A percentile compares a stretch with the other conserved stretches of the same genome.
Evolutionary conservation across 805 yeast genomes (phyloP).

Genomic region (Spathaspora girioi): DNA sequence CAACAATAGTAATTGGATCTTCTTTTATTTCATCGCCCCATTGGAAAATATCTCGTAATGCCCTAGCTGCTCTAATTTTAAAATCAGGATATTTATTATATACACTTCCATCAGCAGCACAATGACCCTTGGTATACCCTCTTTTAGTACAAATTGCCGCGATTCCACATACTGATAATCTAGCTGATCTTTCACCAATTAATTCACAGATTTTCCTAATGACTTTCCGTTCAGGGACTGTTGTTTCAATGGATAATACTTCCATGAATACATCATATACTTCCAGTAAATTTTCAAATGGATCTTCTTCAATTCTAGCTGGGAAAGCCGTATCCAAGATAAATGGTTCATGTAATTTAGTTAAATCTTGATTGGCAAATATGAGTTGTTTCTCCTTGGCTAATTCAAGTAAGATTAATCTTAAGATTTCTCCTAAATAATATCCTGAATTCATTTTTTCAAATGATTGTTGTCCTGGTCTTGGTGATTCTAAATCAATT

Average conservation of each 20-base stretch:
- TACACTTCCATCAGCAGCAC: conserved; percentile 98
- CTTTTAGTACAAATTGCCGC: conserved; percentile 92
- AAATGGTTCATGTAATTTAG: conserved; percentile 59
- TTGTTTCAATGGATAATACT: conserved; percentile 60
- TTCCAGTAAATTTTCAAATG: conserved; percentile 76
- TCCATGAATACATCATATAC: conserved; percentile 63
- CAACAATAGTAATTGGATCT: conserved; percentile 80
- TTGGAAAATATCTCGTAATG: conserved; percentile 81
- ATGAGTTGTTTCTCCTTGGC: conserved; percentile 55
- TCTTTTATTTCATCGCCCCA: conserved; percentile 53
- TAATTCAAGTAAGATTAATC: conserved; percentile 75
- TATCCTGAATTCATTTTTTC: conserved; percentile 98
- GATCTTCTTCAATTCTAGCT: conserved; percentile 83
- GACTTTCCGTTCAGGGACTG: conserved; percentile 74
- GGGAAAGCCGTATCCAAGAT: conserved; percentile 88
- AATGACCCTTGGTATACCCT: conserved; percentile 70
- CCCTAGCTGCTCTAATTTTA: conserved; percentile 83
- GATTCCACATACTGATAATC: conserved; percentile 90
- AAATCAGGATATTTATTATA: conserved; percentile 91
- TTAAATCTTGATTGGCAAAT: conserved; percentile 66
- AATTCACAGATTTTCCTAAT: conserved; percentile 80
- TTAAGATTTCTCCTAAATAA: conserved; percentile 88
- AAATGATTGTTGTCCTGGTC: conserved; percentile 93
- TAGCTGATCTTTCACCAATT: conserved; percentile 88
- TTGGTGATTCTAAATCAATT: conserved; percentile 83